Evolutionary conservation across 805 yeast genomes (phyloP), one percentile per base, ranked within the genome.

Genomic region (Candida germanica): DNA sequence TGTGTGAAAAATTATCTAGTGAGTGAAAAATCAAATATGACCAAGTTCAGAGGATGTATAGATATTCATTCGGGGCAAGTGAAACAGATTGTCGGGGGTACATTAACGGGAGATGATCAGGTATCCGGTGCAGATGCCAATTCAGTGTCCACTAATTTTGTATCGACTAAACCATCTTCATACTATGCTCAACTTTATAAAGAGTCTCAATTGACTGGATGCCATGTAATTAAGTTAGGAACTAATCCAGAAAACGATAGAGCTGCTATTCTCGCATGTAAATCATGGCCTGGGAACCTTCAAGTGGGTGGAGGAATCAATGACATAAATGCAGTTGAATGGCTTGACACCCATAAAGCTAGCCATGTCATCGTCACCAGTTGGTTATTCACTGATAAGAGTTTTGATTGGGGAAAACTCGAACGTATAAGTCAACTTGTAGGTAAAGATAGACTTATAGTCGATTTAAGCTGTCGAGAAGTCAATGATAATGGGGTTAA

Each of bases 291-390:
- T 0, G 53, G 61, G 3, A 58, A 67, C 20, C 60, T 91, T 35
- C 98, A 91, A 61, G 75, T 91, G 9, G 98, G 98, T 2, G 98
- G 98, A 16, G 98, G 98, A 0, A 87, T 91, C 44, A 87, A 67
- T 41, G 73, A 70, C 20, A 62, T 65, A 1, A 93, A 93, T 58
- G 95, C 96, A 2, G 39, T 68, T 39, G 51, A 64, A 9, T 93
- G 98, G 98, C 63, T 93, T 29, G 76, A 80, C 15, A 54, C 62
- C 5, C 38, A 54, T 39, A 80, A 85, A 9, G 98, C 98, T 0
- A 71, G 82, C 4, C 93, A 93, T 58, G 86, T 93, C 12, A 93
- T 93, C 36, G 80, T 93, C 13, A 93, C 98, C 1, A 84, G 95
- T 38, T 93, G 91, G 84, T 59, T 93, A 26, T 93, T 93, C 55